A percentile compares a stretch with the other conserved stretches of the same genome.
phyloP scores from a whole-genome alignment of 1,284 basidiomycete species.

The Tilletia caries region DNA sequence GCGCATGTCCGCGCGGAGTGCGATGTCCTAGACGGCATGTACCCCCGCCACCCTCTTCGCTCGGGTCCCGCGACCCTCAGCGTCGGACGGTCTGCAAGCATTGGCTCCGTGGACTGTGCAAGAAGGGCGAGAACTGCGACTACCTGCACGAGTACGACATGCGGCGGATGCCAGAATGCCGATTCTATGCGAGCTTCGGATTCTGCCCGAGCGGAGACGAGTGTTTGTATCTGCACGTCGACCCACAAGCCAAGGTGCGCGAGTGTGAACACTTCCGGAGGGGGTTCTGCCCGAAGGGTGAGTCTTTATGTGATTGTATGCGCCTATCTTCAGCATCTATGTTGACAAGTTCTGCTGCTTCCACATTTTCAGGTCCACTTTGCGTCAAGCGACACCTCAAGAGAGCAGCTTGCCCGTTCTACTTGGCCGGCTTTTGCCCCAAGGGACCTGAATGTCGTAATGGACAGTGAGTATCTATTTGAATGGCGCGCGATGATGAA shows the following conservation, averaged over 20 bases:
- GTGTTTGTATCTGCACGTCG: constrained; percentile 96
- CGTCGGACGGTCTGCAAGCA: constrained; percentile 85
- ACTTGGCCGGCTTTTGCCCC: constrained; percentile 94
- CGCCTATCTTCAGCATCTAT: background rate
- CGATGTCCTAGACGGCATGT: constrained; percentile 38
- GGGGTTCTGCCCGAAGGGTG: constrained; percentile 71
- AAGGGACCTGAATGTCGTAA: constrained; percentile 80
- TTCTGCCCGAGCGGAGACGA: constrained; percentile 70
- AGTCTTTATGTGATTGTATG: constrained; percentile 3
- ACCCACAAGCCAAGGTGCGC: constrained; percentile 70
- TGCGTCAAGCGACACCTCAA: constrained; percentile 92
- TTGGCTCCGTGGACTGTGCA: constrained; percentile 95
- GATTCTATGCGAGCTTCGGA: constrained; percentile 97
- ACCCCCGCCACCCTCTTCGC: constrained; percentile 16
- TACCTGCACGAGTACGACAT: constrained; percentile 99
- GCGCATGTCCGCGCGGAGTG: constrained; percentile 29
- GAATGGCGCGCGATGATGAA: background rate
- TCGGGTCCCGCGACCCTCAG: constrained; percentile 54
- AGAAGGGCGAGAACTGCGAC: constrained; percentile 96
- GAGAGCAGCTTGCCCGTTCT: constrained; percentile 82
- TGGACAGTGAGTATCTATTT: constrained; percentile 63
- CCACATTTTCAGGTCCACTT: constrained; percentile 63
- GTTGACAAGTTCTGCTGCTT: background rate
- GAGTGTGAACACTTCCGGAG: constrained; percentile 94
- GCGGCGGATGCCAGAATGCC: constrained; percentile 97